Conservation (phyloP, 2,329 filamentous ascomycete genomes). For the Magnaporthiopsis incrustans region DNA sequence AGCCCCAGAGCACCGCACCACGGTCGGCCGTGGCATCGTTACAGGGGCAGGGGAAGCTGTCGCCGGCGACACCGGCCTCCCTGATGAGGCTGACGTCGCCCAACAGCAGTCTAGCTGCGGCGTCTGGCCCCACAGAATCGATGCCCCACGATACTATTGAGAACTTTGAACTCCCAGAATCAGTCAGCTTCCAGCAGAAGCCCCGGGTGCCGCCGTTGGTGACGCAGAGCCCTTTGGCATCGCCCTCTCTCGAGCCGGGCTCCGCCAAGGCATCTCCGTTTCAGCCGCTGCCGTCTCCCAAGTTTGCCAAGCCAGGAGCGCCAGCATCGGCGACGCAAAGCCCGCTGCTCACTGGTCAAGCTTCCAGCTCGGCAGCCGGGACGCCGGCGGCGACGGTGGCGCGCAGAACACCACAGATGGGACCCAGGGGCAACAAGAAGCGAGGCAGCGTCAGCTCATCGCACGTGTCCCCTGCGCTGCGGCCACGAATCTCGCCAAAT, state of each 20-base stretch:
- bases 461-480: conserved; percentile 76
- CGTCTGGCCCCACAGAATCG: conserved; percentile 26
- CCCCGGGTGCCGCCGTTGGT: conserved; percentile 42
- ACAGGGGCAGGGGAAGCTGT: conserved; percentile 34
- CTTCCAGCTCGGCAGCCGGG: conserved; percentile 17
- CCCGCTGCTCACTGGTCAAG: conserved; percentile 50
- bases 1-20: conserved; percentile 37
- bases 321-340: conserved; percentile 54
- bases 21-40: conserved; percentile 17
- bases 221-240: conserved; percentile 38
- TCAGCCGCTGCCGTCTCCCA: conserved; percentile 38
- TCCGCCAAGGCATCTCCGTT: conserved; percentile 43
- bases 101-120: conserved; percentile 35
- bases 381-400: conserved; percentile 22
- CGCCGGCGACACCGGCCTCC: conserved; percentile 78
- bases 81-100: conserved; percentile 67
- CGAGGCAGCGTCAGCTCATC: conserved; percentile 62
- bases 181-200: conserved; percentile 38
- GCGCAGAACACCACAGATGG: conserved; percentile 46
- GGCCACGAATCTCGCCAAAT: conserved; percentile 85
- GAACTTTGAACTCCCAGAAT: conserved; percentile 64
- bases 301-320: conserved; percentile 31
- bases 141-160: conserved; percentile 46
- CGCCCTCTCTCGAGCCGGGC: conserved; percentile 27
- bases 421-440: conserved; percentile 57